Base-by-base conservation (phyloP, 805 yeast genomes). In the Monosporozyma unispora region DNA sequence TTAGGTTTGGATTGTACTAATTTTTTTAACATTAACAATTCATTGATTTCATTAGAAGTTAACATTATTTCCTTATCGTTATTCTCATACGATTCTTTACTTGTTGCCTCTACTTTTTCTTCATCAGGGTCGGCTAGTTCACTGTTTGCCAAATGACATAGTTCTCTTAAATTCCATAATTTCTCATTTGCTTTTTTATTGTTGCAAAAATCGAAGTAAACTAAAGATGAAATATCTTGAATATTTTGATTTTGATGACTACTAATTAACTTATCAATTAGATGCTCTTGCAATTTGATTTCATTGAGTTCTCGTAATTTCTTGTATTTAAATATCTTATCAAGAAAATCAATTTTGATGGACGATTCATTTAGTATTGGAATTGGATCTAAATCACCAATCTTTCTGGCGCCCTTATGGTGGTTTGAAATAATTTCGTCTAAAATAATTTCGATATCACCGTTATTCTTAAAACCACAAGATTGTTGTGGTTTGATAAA, bases 1-100 rank as follows among this genome's bases (percentile, higher is more conserved):
- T 77, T 76, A 1, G 96, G 96, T 63, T 85, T 89, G 40, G 77
- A 52, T 54, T 78, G 75, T 64, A 90, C 74, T 47, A 90, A 67
- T 56, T 72, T 69, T 58, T 79, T 82, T 42, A 89, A 76, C 22
- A 78, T 69, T 35, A 70, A 52, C 25, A 86, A 69, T 46, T 81
- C 81, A 3, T 67, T 60, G 1, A 77, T 39, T 54, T 84, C 90
- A 3, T 67, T 63, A 29, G 45, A 39, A 14, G 48, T 28, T 16
- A 46, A 31, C 4, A 31, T 19, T 14, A 25, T 38, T 11, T 37
- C 27, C 14, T 22, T 16, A 8, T 23, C 22, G 11, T 29, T 37
- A n/a, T n/a, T n/a, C n/a, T n/a, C n/a, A n/a, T n/a, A n/a, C n/a
- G n/a, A n/a, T n/a, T n/a, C n/a, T n/a, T n/a, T n/a, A n/a, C n/a